Evolutionary conservation across 495 filamentous ascomycete genomes (phyloP), one percentile per base, ranked within the genome.

Genomic region (Diplogelasinospora grovesii): DNA sequence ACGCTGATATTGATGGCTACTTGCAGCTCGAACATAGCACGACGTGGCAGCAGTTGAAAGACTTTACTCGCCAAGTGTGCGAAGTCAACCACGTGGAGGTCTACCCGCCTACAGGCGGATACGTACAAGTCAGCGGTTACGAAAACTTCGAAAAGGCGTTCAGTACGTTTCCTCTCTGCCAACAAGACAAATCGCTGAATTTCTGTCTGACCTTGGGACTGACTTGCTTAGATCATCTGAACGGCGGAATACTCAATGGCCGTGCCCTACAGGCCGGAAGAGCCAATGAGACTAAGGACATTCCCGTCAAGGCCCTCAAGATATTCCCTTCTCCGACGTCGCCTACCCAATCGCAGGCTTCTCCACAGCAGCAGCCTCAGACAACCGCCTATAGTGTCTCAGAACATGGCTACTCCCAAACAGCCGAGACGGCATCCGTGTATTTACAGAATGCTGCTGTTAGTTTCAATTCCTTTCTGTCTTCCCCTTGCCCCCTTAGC

Each of bases 91-190:
- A 43, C 19, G 48, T 39, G 19, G 46, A 45, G 16, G 40, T 51
- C 13, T 57, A 54, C 28, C 36, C 43, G 6, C 50, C 53, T 2
- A 50, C 47, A 1, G 24, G 32, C 18, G 53, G 46, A 5, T 53
- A 36, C 13, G 53, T 57, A 8, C 40, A 47, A 18, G 47, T 57
- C 7, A 39, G 24, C 23, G 53, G 48, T 6, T 18, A 21, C 18
- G 50, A 39, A 4, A 57, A 51, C 13, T 57, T 50, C 32, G 43
- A 54, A n/a, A 50, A 46, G 33, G 46, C 43, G 15, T 38, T 54
- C 30, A 30, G 53, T 54, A 33, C 39, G 50, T 39, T 9, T 4
- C 15, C 7, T 8, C 20, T 15, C 10, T n/a, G 18, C 22, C 18
- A 22, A 8, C 21, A 13, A 14, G 34, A 19, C 24, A 7, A 14